phyloP scores from a whole-genome alignment of 2,329 filamentous ascomycete species.

The Talaromyces islandicus region DNA sequence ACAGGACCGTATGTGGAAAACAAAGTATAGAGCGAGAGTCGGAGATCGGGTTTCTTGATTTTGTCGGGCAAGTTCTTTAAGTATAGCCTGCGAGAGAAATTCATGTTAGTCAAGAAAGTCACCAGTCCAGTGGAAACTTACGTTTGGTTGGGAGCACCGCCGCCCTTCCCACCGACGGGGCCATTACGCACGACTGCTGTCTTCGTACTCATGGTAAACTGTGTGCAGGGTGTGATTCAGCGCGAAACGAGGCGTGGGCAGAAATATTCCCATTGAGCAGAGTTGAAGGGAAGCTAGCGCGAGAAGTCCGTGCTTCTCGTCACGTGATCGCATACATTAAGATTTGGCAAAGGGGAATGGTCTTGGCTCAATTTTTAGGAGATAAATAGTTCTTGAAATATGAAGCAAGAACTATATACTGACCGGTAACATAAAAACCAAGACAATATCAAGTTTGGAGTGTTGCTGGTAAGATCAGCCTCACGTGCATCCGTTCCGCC shows the following conservation, averaged over 20 bases:
- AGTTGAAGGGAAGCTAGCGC: not conserved
- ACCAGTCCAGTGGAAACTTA: conserved; percentile 38
- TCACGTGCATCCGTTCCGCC: not conserved
- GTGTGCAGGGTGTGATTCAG: not conserved
- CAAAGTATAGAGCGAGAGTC: conserved; percentile 81
- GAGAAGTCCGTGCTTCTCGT: not conserved
- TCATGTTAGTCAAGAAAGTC: not conserved
- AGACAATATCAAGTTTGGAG: not conserved
- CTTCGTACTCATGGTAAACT: conserved; percentile 31
- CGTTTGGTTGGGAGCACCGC: conserved; percentile 71
- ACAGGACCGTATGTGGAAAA: conserved; percentile 93
- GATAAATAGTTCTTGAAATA: not conserved
- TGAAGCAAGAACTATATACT: not conserved
- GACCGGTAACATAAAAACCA: not conserved
- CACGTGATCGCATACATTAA: not conserved
- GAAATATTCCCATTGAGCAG: not conserved
- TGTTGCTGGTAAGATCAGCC: not conserved
- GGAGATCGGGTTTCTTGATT: conserved; percentile 80
- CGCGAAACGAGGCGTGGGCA: not conserved
- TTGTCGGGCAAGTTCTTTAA: conserved; percentile 84
- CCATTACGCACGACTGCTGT: conserved; percentile 29
- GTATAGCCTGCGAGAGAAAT: conserved; percentile 60
- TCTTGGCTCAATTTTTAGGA: not conserved
- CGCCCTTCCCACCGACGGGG: conserved; percentile 29
- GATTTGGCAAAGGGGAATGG: not conserved